phyloP scores from a whole-genome alignment of 257 asterid genomes.

The Nicotiana benthamiana region DNA sequence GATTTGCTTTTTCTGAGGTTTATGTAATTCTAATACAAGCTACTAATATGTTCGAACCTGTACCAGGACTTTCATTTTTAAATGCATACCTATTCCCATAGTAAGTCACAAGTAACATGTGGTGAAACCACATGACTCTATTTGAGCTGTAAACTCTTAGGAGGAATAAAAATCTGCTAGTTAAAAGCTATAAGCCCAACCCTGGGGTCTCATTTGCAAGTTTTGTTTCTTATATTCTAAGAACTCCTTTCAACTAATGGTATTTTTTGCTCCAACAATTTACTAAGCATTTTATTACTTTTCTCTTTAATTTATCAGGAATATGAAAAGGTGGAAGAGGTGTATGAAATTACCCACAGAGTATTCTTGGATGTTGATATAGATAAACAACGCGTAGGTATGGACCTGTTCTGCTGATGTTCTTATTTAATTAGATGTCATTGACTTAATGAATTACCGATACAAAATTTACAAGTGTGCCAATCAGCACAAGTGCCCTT shows the following conservation, averaged over 20 bases:
- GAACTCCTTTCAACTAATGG: not conserved
- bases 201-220: not conserved
- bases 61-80: too few species aligned
- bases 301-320: slow-evolving; percentile 32
- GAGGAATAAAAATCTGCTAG: not conserved
- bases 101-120: too few species aligned
- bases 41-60: too few species aligned
- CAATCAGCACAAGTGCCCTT: not conserved
- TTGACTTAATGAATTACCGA: not conserved
- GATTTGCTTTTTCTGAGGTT: not conserved
- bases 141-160: not conserved
- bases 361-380: slow-evolving; percentile 95
- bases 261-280: not conserved
- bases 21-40: not conserved
- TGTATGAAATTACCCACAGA: slow-evolving; percentile 65
- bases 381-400: slow-evolving; percentile 82
- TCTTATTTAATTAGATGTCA: not conserved
- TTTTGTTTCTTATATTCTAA: not conserved
- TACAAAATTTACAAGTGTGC: not conserved
- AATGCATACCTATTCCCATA: too few species aligned
- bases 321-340: slow-evolving; percentile 50
- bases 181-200: not conserved
- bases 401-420: not conserved
- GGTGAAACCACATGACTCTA: too few species aligned
- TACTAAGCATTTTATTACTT: not conserved